These are phyloP conservation scores for Torulaspora microellipsoides DNA, from an alignment of 805 yeast genomes.

Conservation along the genomic window DNA sequence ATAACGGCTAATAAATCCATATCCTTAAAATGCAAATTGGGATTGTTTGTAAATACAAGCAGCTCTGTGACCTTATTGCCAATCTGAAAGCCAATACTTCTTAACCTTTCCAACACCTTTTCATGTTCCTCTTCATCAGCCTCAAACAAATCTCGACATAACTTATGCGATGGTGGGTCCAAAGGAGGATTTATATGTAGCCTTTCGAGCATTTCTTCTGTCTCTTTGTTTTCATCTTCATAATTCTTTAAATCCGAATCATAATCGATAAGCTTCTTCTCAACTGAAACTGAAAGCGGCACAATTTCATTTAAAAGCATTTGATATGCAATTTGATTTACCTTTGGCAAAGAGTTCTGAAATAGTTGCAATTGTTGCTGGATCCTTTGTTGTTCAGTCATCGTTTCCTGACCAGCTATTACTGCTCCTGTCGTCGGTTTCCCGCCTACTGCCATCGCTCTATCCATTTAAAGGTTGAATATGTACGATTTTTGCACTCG, in stretches of 20 bases:
- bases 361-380: slow-evolving; percentile 30
- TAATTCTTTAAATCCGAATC: slow-evolving; percentile 16
- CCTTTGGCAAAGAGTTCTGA: slow-evolving; percentile 37
- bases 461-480: not conserved
- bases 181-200: slow-evolving; percentile 17
- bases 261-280: slow-evolving; percentile 38
- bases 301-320: slow-evolving; percentile 71
- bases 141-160: slow-evolving; percentile 30
- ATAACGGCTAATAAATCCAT: slow-evolving; percentile 74
- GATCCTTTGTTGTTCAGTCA: slow-evolving; percentile 22
- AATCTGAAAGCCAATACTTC: slow-evolving; percentile 63
- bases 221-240: slow-evolving; percentile 8
- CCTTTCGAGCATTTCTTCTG: slow-evolving; percentile 8
- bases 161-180: slow-evolving; percentile 26
- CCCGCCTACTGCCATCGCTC: slow-evolving; percentile 2
- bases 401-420: slow-evolving; percentile 8
- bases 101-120: slow-evolving; percentile 56
- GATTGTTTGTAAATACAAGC: slow-evolving; percentile 43
- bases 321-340: slow-evolving; percentile 55
- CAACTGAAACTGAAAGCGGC: slow-evolving; percentile 64
- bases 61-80: slow-evolving; percentile 57
- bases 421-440: not conserved
- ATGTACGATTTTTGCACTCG: too few species aligned
- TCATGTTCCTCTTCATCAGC: slow-evolving; percentile 37
- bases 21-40: slow-evolving; percentile 42